Base-by-base conservation (phyloP, 306 rosid species). In the Quercus ilex region DNA sequence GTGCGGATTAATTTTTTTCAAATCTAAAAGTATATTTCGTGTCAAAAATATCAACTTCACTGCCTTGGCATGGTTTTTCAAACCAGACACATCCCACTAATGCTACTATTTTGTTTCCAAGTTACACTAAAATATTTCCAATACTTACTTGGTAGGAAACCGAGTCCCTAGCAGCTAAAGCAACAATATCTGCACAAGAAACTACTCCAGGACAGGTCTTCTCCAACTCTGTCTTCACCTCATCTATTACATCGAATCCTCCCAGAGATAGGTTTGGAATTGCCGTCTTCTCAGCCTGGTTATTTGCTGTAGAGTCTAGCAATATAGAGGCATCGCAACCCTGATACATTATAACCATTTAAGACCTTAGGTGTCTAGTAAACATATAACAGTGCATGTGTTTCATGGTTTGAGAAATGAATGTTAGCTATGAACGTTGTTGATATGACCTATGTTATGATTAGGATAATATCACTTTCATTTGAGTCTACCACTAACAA, bases 281-380 rank as follows among this genome's bases (percentile, higher is more conserved):
- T 13, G 88, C 89, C 0, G 70, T 73, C 25, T 85, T 86, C 35
- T 85, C 80, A 1, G 84, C 81, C 1, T 73, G 19, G 52, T 80
- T 77, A 20, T 71, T 74, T 14, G 75, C 68, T 0, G 55, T 74
- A 0, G 86, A 68, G 69, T 85, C 88, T 17, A 84, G 11, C 21
- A 87, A 71, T 59, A 84, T 14, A 1, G 90, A 87, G 41, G 71
- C 88, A 65, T 82, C 90, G 19, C 90, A 87, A 69, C 88, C 88
- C 90, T 87, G 49, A 41, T 59, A 25, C 1, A 2, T 25, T 10
- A 5, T 6, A 41, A 41, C 49, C 49, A 41, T 41, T 6, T 10
- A 41, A 41, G 11, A 41, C 49, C 49, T 41, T 41, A 41, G 49
- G 8, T 41, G 49, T 41, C 49, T 41, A 0, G 49, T 41, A 41